Evolutionary conservation across 306 rosid species (phyloP), one percentile per base, ranked within the genome.

Genomic region (Trifolium repens): DNA sequence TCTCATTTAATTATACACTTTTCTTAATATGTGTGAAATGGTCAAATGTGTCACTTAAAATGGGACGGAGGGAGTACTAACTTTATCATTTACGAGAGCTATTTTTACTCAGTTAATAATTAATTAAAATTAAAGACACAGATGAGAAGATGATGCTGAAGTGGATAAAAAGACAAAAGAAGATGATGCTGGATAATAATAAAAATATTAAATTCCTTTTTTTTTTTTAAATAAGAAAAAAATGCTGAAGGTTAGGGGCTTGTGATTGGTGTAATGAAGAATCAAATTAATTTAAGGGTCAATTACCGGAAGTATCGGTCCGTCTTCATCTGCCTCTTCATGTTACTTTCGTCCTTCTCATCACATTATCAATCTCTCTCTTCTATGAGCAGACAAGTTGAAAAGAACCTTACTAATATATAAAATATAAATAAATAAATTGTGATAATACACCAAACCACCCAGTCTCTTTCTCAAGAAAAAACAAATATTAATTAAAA

Each of bases 271-370:
- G 77, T 78, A 66, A 85, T 32, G 55, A 64, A 82, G 87, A 83
- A 85, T 87, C 87, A 80, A 22, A 34, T 32, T 43, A 4, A 62
- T 49, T 49, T 9, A 44, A 66, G 72, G 43, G 78, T 65, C 69
- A 78, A 40, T 72, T 58, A 58, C 81, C 90, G 83, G 83, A 80
- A 80, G 84, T 78, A 78, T 42, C 83, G 86, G 71, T 44, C 81
- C 84, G 76, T 64, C 82, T 81, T 82, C 58, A 74, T 78, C 84
- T 84, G 82, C 82, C 66, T 57, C 70, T 58, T 19, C 87, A 82
- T 67, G 87, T 78, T 84, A 82, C 78, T 79, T 71, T 82, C 81
- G 5, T 73, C 84, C 30, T 69, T 87, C 83, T 79, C 59, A 65
- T 68, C 74, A 58, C 53, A 83, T 69, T 53, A 75, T 27, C 63